phyloP scores from a whole-genome alignment of 148 eudicot species.

The Chenopodium formosanum region DNA sequence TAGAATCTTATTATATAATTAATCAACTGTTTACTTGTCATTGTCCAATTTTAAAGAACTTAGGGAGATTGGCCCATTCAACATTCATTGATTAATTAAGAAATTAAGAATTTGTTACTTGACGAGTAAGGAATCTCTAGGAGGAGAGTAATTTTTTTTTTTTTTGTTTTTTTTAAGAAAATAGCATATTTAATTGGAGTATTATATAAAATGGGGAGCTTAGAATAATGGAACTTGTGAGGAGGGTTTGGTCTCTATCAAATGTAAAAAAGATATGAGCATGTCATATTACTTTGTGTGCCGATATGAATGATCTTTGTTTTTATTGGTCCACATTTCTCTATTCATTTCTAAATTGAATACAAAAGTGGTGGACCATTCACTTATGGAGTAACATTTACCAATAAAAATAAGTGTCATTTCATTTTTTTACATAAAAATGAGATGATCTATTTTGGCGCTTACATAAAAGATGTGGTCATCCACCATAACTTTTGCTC shows the following conservation, averaged over 20 bases:
- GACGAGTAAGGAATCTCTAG: slow-evolving; percentile 10
- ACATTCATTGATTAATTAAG: neutral
- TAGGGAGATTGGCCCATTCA: neutral
- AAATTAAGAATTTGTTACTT: slow-evolving; percentile 6
- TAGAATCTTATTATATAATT: neutral
- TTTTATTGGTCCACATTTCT: too few relatives aligned
- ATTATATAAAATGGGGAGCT: neutral
- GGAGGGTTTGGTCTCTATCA: neutral
- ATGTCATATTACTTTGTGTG: neutral
- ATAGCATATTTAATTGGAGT: neutral
- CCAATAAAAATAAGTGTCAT: neutral
- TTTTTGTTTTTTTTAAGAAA: neutral
- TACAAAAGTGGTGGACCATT: neutral
- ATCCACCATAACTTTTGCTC: neutral
- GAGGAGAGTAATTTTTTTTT: neutral
- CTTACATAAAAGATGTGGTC: neutral
- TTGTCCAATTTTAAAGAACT: neutral
- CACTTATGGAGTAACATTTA: neutral
- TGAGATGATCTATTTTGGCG: neutral
- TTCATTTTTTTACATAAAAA: neutral
- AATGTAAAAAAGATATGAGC: neutral
- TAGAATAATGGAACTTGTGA: neutral
- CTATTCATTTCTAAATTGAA: neutral
- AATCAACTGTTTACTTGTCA: neutral
- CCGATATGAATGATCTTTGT: neutral